A percentile compares a stretch with the other conserved stretches of the same genome.
Conservation (phyloP, 2,329 filamentous ascomycete genomes). For the Mycosphaerella sp. region DNA sequence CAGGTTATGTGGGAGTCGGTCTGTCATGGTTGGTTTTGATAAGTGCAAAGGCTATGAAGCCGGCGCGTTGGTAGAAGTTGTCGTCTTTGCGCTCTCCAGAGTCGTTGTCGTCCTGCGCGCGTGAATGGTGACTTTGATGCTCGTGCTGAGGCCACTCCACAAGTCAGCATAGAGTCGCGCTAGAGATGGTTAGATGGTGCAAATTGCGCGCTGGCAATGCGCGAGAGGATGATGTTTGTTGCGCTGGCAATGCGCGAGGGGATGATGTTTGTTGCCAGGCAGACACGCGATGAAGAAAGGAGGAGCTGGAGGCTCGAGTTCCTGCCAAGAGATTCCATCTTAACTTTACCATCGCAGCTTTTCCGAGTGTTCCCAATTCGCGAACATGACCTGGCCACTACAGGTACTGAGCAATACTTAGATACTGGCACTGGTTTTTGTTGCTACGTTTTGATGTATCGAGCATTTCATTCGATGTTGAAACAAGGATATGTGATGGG, state of each 20-base stretch:
- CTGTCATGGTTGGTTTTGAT: constrained; percentile 62
- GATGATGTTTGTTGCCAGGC: neutral
- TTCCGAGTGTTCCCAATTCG: too few relatives aligned
- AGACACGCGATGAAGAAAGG: neutral
- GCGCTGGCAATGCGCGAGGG: neutral
- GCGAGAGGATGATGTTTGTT: neutral
- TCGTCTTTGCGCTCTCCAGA: neutral
- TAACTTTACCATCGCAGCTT: too few relatives aligned
- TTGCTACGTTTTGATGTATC: too few relatives aligned
- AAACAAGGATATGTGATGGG: too few relatives aligned
- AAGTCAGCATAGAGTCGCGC: neutral
- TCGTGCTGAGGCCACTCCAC: neutral
- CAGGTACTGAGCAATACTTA: too few relatives aligned
- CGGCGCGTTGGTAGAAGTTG: neutral
- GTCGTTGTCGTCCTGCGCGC: neutral
- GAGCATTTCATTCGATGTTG: too few relatives aligned
- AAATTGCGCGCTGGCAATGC: neutral
- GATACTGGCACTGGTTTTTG: too few relatives aligned
- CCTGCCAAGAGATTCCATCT: neutral
- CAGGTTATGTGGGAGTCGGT: constrained; percentile 89
- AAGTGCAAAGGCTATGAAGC: constrained; percentile 4
- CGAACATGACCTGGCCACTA: too few relatives aligned
- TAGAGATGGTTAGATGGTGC: neutral
- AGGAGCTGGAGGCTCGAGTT: neutral
- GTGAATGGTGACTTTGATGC: neutral